Evolutionary conservation across 1,284 basidiomycete genomes (phyloP).

Genomic region (Puccinia brachypodii): DNA sequence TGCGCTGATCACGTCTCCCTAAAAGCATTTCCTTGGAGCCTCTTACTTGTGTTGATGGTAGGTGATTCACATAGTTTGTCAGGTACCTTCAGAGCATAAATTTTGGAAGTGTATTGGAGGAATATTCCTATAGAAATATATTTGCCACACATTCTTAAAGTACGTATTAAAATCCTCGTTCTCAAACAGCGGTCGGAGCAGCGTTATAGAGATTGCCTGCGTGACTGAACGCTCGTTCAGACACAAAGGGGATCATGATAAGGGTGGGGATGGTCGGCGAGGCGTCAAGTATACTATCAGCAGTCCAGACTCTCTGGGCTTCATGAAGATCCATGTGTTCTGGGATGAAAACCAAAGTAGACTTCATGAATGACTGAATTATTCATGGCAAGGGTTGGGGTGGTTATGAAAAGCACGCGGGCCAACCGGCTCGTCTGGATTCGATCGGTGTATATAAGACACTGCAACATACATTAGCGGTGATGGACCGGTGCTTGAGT

Average conservation of each 20-base stretch:
- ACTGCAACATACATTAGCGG: neutral
- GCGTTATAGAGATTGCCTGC: neutral
- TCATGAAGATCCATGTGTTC: neutral
- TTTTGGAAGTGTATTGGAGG: neutral
- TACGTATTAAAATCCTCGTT: neutral
- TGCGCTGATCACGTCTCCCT: neutral
- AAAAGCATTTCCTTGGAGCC: neutral
- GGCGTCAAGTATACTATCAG: neutral
- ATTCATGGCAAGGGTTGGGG: neutral
- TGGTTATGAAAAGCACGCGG: neutral
- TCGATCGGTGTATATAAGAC: neutral
- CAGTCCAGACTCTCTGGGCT: neutral
- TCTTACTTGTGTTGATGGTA: neutral
- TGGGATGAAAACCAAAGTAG: neutral
- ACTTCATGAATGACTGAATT: too few relatives aligned
- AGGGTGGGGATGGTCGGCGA: neutral
- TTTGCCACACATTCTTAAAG: neutral
- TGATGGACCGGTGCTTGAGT: neutral
- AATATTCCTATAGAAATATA: neutral
- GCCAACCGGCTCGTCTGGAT: neutral
- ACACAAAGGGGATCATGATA: neutral
- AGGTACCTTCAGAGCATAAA: neutral
- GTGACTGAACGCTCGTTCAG: neutral
- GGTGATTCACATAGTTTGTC: neutral
- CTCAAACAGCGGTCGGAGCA: constrained; percentile 6